Evolutionary conservation across 2,329 filamentous ascomycete genomes (phyloP).

Genomic region (Hirsutella thompsonii): DNA sequence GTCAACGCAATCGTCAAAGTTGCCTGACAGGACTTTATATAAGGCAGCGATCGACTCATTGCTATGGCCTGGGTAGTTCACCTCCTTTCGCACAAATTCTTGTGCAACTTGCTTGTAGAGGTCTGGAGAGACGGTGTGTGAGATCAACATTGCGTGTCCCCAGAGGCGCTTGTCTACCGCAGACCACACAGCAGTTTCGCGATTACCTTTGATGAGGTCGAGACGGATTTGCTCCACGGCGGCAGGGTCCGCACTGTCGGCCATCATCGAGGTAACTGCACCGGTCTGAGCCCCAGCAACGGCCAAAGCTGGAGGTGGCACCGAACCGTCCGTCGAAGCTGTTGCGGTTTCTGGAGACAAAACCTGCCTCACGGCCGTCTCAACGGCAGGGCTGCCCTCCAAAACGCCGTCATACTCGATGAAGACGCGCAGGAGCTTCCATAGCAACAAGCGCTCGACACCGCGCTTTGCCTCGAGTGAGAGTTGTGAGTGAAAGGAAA

Average conservation of each 20-base stretch:
- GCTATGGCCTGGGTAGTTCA: conserved; percentile 66
- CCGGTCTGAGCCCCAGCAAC: conserved; percentile 13
- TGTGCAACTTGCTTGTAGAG: conserved; percentile 89
- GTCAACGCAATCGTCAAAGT: conserved; percentile 87
- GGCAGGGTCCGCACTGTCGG: conserved; percentile 57
- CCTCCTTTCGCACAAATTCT: conserved; percentile 91
- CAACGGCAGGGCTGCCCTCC: conserved; percentile 58
- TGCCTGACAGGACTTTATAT: conserved; percentile 89
- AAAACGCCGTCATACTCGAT: conserved; percentile 77
- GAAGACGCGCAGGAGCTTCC: conserved; percentile 72
- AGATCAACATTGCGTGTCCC: conserved; percentile 91
- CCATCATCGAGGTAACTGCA: conserved; percentile 25
- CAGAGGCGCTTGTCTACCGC: conserved; percentile 88
- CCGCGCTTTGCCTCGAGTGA: conserved; percentile 55
- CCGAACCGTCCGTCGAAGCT: conserved; percentile 12
- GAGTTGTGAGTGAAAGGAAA: conserved; percentile 33
- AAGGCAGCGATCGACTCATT: conserved; percentile 82
- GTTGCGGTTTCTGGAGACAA: conserved; percentile 45
- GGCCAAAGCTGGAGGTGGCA: conserved; percentile 10
- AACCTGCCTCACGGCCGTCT: conserved; percentile 62
- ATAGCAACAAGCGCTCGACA: conserved; percentile 71
- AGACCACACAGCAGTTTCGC: conserved; percentile 85
- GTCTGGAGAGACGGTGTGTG: conserved; percentile 62
- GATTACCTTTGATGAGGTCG: conserved; percentile 64
- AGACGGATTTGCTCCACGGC: conserved; percentile 61